phyloP scores from a whole-genome alignment of 192 early-diverging fungal genomes.

The Coemansia sp. region DNA sequence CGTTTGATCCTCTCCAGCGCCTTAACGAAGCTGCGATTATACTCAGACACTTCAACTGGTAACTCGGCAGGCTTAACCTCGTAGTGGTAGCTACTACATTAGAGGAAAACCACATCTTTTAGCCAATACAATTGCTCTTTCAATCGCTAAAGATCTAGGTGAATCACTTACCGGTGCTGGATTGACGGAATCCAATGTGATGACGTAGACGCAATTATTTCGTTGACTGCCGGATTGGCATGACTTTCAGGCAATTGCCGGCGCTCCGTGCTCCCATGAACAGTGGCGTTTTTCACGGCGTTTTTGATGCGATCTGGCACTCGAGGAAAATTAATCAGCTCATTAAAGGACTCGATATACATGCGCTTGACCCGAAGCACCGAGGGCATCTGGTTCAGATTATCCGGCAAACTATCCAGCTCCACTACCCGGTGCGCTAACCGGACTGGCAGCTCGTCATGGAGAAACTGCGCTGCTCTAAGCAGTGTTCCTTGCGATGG shows the following conservation, averaged over 20 bases:
- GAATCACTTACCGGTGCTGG: constrained; percentile 41
- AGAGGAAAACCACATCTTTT: neutral
- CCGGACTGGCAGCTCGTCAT: constrained; percentile 90
- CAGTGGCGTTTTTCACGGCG: constrained; percentile 34
- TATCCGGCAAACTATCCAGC: constrained; percentile 84
- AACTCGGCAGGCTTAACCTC: constrained; percentile 54
- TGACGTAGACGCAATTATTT: constrained; percentile 18
- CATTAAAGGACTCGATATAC: constrained; percentile 90
- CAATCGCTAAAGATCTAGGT: neutral
- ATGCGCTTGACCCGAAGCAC: constrained; percentile 89
- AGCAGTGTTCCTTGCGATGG: constrained; percentile 72
- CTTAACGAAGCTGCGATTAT: constrained; percentile 82
- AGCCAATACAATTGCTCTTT: neutral
- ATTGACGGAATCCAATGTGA: constrained; percentile 55
- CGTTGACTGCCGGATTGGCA: constrained; percentile 20
- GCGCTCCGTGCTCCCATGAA: constrained; percentile 13
- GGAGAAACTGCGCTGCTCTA: constrained; percentile 75
- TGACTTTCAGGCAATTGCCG: constrained; percentile 37
- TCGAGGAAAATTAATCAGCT: constrained; percentile 46
- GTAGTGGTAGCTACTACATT: constrained; percentile 52
- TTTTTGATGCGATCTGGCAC: constrained; percentile 41
- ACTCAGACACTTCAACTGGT: constrained; percentile 68
- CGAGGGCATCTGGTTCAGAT: constrained; percentile 84
- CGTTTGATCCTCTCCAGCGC: constrained; percentile 89
- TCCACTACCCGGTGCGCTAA: constrained; percentile 93